Evolutionary conservation across 345 rosid genomes (phyloP).

Genomic region (Eucalyptus curtisii): DNA sequence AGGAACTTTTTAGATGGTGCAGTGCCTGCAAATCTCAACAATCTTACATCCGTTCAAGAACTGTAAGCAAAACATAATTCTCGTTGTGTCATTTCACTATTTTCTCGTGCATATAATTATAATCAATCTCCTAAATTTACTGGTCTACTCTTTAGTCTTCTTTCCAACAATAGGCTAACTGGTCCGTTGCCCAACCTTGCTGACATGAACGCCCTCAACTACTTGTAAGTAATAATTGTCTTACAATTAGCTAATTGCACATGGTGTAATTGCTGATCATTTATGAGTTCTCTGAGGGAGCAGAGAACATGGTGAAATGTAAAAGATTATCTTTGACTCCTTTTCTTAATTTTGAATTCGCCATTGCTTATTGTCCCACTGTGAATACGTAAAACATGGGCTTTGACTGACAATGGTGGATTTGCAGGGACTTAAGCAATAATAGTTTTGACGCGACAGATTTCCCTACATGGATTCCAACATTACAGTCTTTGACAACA

Average conservation of each 20-base stretch:
- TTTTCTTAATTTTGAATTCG: background rate
- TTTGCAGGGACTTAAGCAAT: conserved; percentile 74
- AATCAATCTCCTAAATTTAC: background rate
- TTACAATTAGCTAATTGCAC: background rate
- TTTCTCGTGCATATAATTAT: background rate
- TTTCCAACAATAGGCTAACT: conserved; percentile 54
- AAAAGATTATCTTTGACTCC: background rate
- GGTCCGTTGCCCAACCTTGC: conserved; percentile 63
- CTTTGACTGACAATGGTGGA: background rate
- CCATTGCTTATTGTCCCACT: background rate
- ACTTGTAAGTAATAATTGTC: conserved; percentile 39
- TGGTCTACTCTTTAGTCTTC: conserved; percentile 24
- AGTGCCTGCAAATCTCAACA: conserved; percentile 46
- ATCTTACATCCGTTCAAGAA: conserved; percentile 36
- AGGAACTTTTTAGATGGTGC: conserved; percentile 37
- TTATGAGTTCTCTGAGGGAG: background rate
- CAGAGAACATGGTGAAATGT: background rate
- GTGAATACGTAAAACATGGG: background rate
- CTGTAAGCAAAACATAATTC: conserved; percentile 38
- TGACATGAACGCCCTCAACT: conserved; percentile 34
- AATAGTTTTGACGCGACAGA: conserved; percentile 36
- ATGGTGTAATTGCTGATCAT: background rate
- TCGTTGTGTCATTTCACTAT: background rate
- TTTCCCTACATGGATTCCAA: conserved; percentile 55
- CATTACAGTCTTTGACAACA: conserved; percentile 40